Base-by-base conservation (phyloP, 345 rosid species). In the Gossypium herbaceum region DNA sequence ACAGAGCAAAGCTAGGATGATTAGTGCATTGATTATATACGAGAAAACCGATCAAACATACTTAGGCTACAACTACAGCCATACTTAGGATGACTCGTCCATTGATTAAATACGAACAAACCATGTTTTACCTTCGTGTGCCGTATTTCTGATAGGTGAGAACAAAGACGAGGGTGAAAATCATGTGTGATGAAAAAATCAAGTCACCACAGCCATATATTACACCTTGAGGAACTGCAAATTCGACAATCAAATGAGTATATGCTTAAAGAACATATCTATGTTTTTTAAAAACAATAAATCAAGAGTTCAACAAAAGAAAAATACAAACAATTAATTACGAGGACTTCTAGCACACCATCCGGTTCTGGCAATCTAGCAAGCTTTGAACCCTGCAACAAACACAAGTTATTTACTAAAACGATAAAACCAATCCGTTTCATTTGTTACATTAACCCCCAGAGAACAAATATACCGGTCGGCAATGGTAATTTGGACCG, bases 131-230 rank as follows among this genome's bases (percentile, higher is more conserved):
- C 99, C 99, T 93, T 79, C 76, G 79, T 17, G 97, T 81, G 74
- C 99, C 99, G 76, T 96, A 93, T 82, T 92, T 93, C 85, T 96
- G 98, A 81, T 93, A 96, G 3, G 97, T 88, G 68, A 79, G 92
- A 68, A 96, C 97, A 80, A 96, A 96, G 65, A 93, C 95, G 2
- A 96, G 86, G 45, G 97, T 92, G 76, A 96, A 96, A 79, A 96
- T 96, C 98, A 93, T 96, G 81, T 96, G 98, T 8, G 98, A 96
- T 66, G 99, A 96, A 81, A 96, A 96, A 55, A 96, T 96, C 86
- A 96, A 81, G 85, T 96, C 99, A 77, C 99, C 99, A 74, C 99
- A 96, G 25, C 99, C 99, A 72, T 89, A 94, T 44, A 87, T 81
- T 44, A 89, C 88, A 29, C 99, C 99, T 52, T 85, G 89, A 72